Conservation (phyloP, 177 flowering plant species). For the Vitis hybrid region DNA sequence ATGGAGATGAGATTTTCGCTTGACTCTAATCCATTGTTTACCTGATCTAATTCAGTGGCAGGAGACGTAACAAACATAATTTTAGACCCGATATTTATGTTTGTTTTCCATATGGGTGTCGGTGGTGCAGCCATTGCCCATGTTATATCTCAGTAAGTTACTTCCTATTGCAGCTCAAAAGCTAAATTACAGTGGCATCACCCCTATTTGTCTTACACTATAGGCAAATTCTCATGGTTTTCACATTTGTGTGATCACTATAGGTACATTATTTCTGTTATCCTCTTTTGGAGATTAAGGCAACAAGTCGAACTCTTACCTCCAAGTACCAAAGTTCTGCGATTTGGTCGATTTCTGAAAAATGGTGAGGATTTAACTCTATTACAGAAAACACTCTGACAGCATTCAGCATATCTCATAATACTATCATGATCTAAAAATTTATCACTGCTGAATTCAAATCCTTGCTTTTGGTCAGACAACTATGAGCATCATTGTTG, state of each 20-base stretch:
- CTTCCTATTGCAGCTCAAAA: not conserved
- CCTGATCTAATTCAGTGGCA: constrained; percentile 39
- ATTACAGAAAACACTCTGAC: not conserved
- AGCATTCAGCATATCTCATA: not conserved
- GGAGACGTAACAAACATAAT: constrained; percentile 79
- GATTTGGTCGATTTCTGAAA: constrained; percentile 65
- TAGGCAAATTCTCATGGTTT: not conserved
- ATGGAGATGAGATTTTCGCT: not conserved
- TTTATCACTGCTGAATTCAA: not conserved
- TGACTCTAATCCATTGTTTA: constrained; percentile 9
- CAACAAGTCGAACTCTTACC: constrained; percentile 64
- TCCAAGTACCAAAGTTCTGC: constrained; percentile 60
- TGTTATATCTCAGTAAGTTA: constrained; percentile 87
- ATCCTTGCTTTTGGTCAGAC: too few relatives aligned
- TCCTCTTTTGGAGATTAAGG: constrained; percentile 65
- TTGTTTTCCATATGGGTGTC: constrained; percentile 60
- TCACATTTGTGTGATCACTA: not conserved
- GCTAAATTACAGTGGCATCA: not conserved
- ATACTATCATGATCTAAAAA: not conserved
- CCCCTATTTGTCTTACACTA: not conserved
- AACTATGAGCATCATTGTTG: not conserved
- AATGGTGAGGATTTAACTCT: constrained; percentile 49
- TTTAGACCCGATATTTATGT: constrained; percentile 82
- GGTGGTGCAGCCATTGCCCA: constrained; percentile 96
- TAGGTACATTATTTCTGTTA: constrained; percentile 73